These are phyloP conservation scores for Amphichorda felina DNA, from an alignment of 2,329 filamentous ascomycete species.

Conservation along the genomic window DNA sequence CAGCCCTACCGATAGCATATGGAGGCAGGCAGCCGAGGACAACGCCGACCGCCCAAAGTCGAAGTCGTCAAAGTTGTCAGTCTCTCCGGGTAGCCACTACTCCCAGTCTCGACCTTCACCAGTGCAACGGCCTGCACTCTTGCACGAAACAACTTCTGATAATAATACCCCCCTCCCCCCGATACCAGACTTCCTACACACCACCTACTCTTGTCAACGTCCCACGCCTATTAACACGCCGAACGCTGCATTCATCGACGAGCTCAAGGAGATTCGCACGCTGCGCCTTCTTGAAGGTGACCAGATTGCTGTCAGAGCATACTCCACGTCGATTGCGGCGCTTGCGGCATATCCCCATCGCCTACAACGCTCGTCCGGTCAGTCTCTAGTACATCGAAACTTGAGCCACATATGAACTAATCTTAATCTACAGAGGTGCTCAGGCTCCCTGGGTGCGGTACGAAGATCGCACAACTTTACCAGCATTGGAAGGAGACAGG, in stretches of 20 bases:
- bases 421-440: constrained; percentile 26
- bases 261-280: constrained; percentile 63
- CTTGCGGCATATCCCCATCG: constrained; percentile 66
- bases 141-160: constrained; percentile 67
- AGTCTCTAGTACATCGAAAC: constrained; percentile 5
- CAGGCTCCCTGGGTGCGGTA: constrained; percentile 66
- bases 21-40: too few relatives aligned
- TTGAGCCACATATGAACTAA: too few relatives aligned
- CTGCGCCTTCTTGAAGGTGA: constrained; percentile 62
- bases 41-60: too few relatives aligned
- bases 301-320: constrained; percentile 70
- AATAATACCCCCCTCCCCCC: constrained; percentile 55
- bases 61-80: too few relatives aligned
- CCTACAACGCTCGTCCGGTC: constrained; percentile 28
- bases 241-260: constrained; percentile 63
- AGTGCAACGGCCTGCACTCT: constrained; percentile 23
- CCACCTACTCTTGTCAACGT: constrained; percentile 67
- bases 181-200: constrained; percentile 53
- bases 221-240: constrained; percentile 57
- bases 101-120: neutral
- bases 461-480: constrained; percentile 68
- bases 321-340: constrained; percentile 75
- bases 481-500: constrained; percentile 57
- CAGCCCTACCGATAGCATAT: neutral
- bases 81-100: too few relatives aligned